These are phyloP conservation scores for Pholiota microspora DNA, from an alignment of 768 basidiomycete genomes.

Conservation along the genomic window DNA sequence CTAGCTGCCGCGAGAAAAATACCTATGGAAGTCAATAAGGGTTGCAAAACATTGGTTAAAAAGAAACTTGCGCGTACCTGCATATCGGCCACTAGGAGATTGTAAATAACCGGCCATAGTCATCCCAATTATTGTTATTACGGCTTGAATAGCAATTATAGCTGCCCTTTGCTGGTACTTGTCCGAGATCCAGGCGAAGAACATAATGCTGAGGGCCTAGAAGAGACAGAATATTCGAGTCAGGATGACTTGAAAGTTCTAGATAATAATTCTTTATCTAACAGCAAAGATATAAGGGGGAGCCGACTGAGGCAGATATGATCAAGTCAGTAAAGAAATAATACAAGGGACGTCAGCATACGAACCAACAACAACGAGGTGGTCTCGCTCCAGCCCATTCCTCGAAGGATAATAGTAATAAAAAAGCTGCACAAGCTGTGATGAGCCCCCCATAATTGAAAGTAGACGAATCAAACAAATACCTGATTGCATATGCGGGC, in stretches of 20 bases:
- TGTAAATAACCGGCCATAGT: constrained; percentile 37
- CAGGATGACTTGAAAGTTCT: constrained; percentile 1
- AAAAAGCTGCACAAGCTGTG: constrained; percentile 32
- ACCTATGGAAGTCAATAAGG: constrained; percentile 26
- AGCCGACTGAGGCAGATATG: constrained; percentile 33
- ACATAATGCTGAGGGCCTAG: constrained; percentile 37
- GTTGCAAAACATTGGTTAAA: not conserved
- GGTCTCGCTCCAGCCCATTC: constrained; percentile 46
- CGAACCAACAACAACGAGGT: constrained; percentile 41
- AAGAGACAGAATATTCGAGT: constrained; percentile 1
- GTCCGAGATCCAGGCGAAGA: constrained; percentile 49
- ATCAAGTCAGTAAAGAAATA: not conserved
- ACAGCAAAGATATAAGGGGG: constrained; percentile 50
- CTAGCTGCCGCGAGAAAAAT: constrained; percentile 46
- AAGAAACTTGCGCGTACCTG: constrained; percentile 28
- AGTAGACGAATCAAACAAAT: constrained; percentile 12
- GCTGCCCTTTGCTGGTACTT: constrained; percentile 39
- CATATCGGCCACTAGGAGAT: constrained; percentile 37
- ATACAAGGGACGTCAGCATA: not conserved
- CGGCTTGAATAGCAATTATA: constrained; percentile 40
- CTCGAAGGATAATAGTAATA: constrained; percentile 43
- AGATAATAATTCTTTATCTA: constrained; percentile 16
- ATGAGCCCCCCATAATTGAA: not conserved
- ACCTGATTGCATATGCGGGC: constrained; percentile 51
- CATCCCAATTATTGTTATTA: constrained; percentile 40